phyloP scores from a whole-genome alignment of 2,329 filamentous ascomycete species.

The Ceratocystis huliohia region DNA sequence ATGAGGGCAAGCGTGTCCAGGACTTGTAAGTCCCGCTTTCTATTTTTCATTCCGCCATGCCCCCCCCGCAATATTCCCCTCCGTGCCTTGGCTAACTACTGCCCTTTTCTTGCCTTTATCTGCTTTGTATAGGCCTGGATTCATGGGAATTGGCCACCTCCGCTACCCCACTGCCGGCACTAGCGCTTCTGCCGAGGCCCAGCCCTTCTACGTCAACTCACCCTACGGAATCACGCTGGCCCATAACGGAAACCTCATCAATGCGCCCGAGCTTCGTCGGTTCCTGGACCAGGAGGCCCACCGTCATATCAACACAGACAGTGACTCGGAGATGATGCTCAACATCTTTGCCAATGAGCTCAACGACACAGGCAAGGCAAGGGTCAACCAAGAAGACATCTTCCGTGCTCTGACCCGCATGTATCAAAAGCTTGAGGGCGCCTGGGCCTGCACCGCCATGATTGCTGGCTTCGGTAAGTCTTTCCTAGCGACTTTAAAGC shows the following conservation, averaged over 20 bases:
- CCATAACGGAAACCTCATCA: constrained; percentile 81
- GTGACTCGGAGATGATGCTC: constrained; percentile 70
- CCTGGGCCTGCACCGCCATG: constrained; percentile 72
- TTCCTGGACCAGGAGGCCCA: constrained; percentile 68
- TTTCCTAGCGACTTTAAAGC: background rate
- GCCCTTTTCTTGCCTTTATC: background rate
- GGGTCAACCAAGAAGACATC: constrained; percentile 65
- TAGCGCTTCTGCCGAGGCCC: constrained; percentile 60
- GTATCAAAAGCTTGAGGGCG: constrained; percentile 61
- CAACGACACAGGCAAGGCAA: constrained; percentile 66
- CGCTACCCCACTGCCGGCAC: constrained; percentile 84
- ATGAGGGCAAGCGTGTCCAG: constrained; percentile 51
- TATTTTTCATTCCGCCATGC: constrained; percentile 29
- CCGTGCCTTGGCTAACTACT: background rate
- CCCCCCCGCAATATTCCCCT: constrained; percentile 9
- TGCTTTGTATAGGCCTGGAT: constrained; percentile 48
- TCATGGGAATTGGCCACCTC: constrained; percentile 75
- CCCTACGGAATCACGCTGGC: constrained; percentile 72
- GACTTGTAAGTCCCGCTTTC: constrained; percentile 18
- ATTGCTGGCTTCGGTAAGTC: constrained; percentile 57
- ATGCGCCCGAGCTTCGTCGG: constrained; percentile 54
- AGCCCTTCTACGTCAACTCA: constrained; percentile 80
- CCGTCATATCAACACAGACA: constrained; percentile 81
- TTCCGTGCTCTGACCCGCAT: constrained; percentile 60
- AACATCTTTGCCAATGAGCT: constrained; percentile 80